Evolutionary conservation across 108 stramenopile genomes (phyloP).

Genomic region (Cylindrotheca fusiformis): DNA sequence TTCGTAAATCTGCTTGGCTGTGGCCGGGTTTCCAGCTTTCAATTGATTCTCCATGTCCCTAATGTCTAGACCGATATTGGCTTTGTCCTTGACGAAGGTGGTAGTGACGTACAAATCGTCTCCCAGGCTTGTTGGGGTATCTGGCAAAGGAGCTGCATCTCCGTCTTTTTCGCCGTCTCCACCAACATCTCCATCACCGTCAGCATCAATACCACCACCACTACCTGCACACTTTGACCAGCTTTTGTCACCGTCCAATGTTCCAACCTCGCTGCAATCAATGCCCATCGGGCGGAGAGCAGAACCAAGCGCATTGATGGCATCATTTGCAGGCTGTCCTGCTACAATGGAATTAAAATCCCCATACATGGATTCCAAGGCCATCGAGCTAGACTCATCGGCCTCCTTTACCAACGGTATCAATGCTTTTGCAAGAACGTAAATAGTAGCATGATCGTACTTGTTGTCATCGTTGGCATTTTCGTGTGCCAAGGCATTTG

Average conservation of each 20-base stretch:
- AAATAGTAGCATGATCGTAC: conserved; percentile 37
- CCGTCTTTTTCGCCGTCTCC: not conserved
- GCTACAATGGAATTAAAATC: conserved; percentile 11
- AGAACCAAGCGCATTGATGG: conserved; percentile 36
- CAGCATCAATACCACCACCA: not conserved
- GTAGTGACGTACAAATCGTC: conserved; percentile 71
- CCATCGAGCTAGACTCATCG: conserved; percentile 35
- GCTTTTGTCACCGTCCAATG: not conserved
- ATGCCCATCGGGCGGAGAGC: conserved; percentile 29
- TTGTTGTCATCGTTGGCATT: conserved; percentile 7
- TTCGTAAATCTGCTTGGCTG: conserved; percentile 54
- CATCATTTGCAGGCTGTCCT: conserved; percentile 6
- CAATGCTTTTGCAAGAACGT: conserved; percentile 49
- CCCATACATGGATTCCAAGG: conserved; percentile 19
- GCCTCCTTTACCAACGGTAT: conserved; percentile 50
- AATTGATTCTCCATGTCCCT: conserved; percentile 58
- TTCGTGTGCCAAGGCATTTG: conserved; percentile 2
- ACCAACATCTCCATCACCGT: conserved; percentile 8
- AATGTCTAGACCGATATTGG: conserved; percentile 68
- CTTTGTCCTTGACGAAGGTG: conserved; percentile 70
- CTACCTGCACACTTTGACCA: conserved; percentile 3
- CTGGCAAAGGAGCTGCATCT: conserved; percentile 24
- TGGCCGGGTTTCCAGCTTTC: conserved; percentile 29
- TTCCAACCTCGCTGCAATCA: conserved; percentile 45
- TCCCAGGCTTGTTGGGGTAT: conserved; percentile 51